These are phyloP conservation scores for Turnera subulata DNA, from an alignment of 345 rosid genomes.

Conservation along the genomic window DNA sequence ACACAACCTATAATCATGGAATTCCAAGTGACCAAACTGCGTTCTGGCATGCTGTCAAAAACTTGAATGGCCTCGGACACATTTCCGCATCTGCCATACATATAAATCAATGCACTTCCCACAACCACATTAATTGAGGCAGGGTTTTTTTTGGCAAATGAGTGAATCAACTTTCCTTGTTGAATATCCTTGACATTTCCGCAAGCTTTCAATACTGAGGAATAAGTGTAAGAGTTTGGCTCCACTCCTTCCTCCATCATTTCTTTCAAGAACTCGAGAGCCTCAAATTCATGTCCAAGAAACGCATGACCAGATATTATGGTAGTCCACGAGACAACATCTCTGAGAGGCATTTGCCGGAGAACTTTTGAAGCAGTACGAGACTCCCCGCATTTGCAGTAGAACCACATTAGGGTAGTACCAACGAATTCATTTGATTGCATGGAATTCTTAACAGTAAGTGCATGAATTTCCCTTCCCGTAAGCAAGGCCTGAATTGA, in stretches of 20 bases:
- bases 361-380: slow-evolving; percentile 55
- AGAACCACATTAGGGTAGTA: slow-evolving; percentile 80
- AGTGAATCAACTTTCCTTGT: slow-evolving; percentile 69
- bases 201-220: slow-evolving; percentile 81
- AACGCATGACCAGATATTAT: slow-evolving; percentile 76
- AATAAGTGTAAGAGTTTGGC: slow-evolving; percentile 75
- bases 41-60: slow-evolving; percentile 71
- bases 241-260: slow-evolving; percentile 88
- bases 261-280: slow-evolving; percentile 63
- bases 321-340: slow-evolving; percentile 92
- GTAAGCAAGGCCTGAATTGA: slow-evolving; percentile 44
- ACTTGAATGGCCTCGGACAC: slow-evolving; percentile 67
- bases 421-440: slow-evolving; percentile 56
- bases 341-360: slow-evolving; percentile 63
- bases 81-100: slow-evolving; percentile 84
- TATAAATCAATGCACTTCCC: slow-evolving; percentile 73
- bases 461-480: slow-evolving; percentile 80
- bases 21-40: slow-evolving; percentile 73
- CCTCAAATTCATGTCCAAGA: slow-evolving; percentile 72
- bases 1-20: slow-evolving; percentile 82
- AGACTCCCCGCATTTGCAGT: slow-evolving; percentile 72
- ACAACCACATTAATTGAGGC: slow-evolving; percentile 63
- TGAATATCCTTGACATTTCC: slow-evolving; percentile 60
- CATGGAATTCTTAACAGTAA: slow-evolving; percentile 50
- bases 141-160: slow-evolving; percentile 67